phyloP scores from a whole-genome alignment of 1,139 yeast species.

The Lodderomyces theae region DNA sequence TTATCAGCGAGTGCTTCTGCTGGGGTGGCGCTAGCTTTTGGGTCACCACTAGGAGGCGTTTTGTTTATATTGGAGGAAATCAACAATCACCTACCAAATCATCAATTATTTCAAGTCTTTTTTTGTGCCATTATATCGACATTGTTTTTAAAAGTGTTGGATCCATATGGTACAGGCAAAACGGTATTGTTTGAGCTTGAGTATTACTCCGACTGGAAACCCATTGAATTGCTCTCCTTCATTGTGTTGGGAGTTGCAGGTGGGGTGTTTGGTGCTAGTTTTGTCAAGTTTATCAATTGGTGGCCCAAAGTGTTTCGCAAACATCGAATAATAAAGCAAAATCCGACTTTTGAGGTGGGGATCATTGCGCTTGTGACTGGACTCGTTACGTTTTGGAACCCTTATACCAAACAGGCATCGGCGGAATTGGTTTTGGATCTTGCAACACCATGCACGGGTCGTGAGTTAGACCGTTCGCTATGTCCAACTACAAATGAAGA shows the following conservation, averaged over 20 bases:
- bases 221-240: conserved; percentile 48
- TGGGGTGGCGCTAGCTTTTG: conserved; percentile 71
- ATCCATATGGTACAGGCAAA: conserved; percentile 65
- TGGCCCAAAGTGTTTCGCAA: conserved; percentile 48
- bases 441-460: conserved; percentile 47
- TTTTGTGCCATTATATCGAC: conserved; percentile 62
- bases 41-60: conserved; percentile 69
- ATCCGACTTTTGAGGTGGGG: conserved; percentile 49
- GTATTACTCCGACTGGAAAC: conserved; percentile 56
- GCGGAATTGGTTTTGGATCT: conserved; percentile 52
- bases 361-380: conserved; percentile 50
- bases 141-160: conserved; percentile 51
- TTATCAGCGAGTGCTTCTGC: conserved; percentile 65
- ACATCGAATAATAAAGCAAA: conserved; percentile 29
- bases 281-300: conserved; percentile 49
- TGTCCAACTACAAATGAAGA: conserved; percentile 39
- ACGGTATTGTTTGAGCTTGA: conserved; percentile 57
- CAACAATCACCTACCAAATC: conserved; percentile 56
- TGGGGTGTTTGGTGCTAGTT: conserved; percentile 56
- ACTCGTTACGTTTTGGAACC: conserved; percentile 48
- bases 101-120: conserved; percentile 57
- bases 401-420: conserved; percentile 52
- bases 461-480: conserved; percentile 28
- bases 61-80: conserved; percentile 65
- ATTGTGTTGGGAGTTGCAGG: conserved; percentile 54